phyloP scores from a whole-genome alignment of 1,139 yeast species.

The Scheffersomyces quercinus region DNA sequence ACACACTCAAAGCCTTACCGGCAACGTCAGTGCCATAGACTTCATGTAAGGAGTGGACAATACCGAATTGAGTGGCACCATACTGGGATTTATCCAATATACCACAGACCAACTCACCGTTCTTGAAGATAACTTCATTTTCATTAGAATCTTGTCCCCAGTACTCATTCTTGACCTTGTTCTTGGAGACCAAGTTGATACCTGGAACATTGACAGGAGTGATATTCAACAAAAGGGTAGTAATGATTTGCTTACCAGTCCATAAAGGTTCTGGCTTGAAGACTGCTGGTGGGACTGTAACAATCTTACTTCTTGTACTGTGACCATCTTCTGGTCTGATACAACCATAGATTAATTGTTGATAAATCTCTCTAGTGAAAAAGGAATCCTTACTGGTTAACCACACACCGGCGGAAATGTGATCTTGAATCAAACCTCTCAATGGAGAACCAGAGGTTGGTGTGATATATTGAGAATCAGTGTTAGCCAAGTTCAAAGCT shows the following conservation, averaged over 20 bases:
- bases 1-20: slow-evolving; percentile 83
- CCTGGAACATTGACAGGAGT: slow-evolving; percentile 90
- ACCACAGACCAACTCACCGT: slow-evolving; percentile 90
- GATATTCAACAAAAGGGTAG: slow-evolving; percentile 85
- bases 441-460: slow-evolving; percentile 98
- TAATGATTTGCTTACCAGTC: slow-evolving; percentile 98
- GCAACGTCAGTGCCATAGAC: slow-evolving; percentile 91
- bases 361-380: slow-evolving; percentile 88
- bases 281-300: slow-evolving; percentile 88
- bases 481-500: slow-evolving; percentile 91
- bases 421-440: slow-evolving; percentile 99
- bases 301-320: slow-evolving; percentile 66
- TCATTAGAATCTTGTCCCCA: slow-evolving; percentile 89
- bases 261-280: slow-evolving; percentile 86
- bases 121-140: slow-evolving; percentile 78
- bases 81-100: slow-evolving; percentile 96
- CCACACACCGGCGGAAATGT: slow-evolving; percentile 99
- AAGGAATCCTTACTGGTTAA: slow-evolving; percentile 88
- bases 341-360: slow-evolving; percentile 91
- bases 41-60: slow-evolving; percentile 95
- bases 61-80: slow-evolving; percentile 97
- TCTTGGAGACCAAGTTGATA: slow-evolving; percentile 75
- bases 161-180: slow-evolving; percentile 91
- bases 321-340: slow-evolving; percentile 99
- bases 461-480: slow-evolving; percentile 95